Evolutionary conservation across 192 early-diverging fungal species (phyloP), one percentile per base, ranked within the genome.

Genomic region (Spinellus fusiger): DNA sequence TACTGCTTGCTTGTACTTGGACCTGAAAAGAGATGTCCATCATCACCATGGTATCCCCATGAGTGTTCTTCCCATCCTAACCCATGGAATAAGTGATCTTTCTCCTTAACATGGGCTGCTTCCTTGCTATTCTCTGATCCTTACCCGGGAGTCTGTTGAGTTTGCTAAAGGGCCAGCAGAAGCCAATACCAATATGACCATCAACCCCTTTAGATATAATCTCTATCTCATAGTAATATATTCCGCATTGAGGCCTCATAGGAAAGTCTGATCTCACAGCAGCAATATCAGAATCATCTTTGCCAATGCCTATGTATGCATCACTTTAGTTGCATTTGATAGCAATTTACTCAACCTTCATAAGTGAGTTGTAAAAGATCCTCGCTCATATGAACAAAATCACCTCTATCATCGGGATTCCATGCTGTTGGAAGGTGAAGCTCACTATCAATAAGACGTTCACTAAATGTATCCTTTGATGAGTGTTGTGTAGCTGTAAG

Each of bases 41-140:
- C 95, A 71, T 96, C 93, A 49, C 92, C 95, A 73, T 98, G 95
- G 75, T 96, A 98, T 22, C 97, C 97, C 88, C 90, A 99, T 18
- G 93, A 94, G 37, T 81, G 66, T 0, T 77, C 65, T 56, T 98
- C 92, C 91, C 92, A 98, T 1, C 96, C 91, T 91, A 62, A 48
- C n/a, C n/a, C n/a, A n/a, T n/a, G n/a, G n/a, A n/a, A n/a, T n/a
- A n/a, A n/a, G n/a, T n/a, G n/a, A n/a, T n/a, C n/a, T n/a, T n/a
- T n/a, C n/a, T n/a, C n/a, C n/a, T n/a, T n/a, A n/a, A 25, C n/a
- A 27, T 26, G n/a, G 18, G 25, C 52, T 37, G 15, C 33, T 23
- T 16, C 32, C 8, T 8, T 15, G 4, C 20, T 32, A 32, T 20
- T 47, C 44, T 25, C 28, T 5, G 35, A 61, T 50, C 33, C 31